These are phyloP conservation scores for Monosporozyma servazzii DNA, from an alignment of 805 yeast genomes.

Conservation along the genomic window DNA sequence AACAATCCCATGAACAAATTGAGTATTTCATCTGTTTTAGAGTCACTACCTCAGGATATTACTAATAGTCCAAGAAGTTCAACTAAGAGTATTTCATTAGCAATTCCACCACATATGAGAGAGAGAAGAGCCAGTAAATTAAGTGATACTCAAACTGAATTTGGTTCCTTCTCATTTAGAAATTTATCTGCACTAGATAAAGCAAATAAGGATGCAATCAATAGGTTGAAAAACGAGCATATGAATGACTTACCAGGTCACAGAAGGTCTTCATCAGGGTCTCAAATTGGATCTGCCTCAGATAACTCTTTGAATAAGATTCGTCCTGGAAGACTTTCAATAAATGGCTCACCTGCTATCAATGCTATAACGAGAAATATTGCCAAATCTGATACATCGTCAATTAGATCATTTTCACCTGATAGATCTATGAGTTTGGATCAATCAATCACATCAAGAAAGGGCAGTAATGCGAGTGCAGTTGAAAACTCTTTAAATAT, in stretches of 20 bases:
- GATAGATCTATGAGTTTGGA: slow-evolving; percentile 19
- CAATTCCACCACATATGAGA: slow-evolving; percentile 47
- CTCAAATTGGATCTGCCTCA: slow-evolving; percentile 31
- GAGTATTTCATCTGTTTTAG: slow-evolving; percentile 24
- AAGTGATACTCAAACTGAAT: slow-evolving; percentile 62
- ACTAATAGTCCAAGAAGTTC: slow-evolving; percentile 25
- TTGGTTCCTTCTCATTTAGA: slow-evolving; percentile 88
- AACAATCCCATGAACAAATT: slow-evolving; percentile 19
- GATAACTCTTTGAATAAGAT: slow-evolving; percentile 15
- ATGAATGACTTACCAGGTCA: slow-evolving; percentile 31
- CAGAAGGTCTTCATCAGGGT: slow-evolving; percentile 28
- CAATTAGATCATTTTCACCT: slow-evolving; percentile 22
- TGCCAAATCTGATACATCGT: slow-evolving; percentile 20
- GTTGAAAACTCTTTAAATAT: slow-evolving; percentile 4
- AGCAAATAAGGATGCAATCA: slow-evolving; percentile 88
- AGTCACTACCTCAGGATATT: slow-evolving; percentile 17
- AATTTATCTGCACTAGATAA: slow-evolving; percentile 84
- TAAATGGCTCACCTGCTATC: slow-evolving; percentile 16
- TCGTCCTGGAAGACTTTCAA: slow-evolving; percentile 11
- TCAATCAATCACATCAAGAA: slow-evolving; percentile 12
- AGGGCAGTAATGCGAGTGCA: slow-evolving; percentile 13
- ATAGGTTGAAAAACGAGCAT: slow-evolving; percentile 77
- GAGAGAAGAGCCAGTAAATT: slow-evolving; percentile 68
- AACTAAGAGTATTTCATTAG: slow-evolving; percentile 35
- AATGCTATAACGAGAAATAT: slow-evolving; percentile 9